These are phyloP conservation scores for Herpotrichia juniperi DNA, from an alignment of 2,329 filamentous ascomycete genomes.

Conservation along the genomic window DNA sequence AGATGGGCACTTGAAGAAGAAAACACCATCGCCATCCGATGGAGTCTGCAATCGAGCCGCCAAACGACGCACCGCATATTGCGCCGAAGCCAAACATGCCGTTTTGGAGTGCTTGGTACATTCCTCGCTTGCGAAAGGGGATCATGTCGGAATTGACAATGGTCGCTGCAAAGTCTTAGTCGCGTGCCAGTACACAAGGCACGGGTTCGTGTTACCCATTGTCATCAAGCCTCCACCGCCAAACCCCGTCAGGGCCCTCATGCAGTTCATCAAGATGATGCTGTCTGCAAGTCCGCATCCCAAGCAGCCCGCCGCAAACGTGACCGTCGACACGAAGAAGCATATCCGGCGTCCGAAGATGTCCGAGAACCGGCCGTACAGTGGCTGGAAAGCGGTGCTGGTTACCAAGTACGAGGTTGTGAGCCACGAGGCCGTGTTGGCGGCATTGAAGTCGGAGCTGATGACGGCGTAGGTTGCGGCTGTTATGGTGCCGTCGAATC, in stretches of 20 bases:
- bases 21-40: slow-evolving; percentile 61
- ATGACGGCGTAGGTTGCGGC: slow-evolving; percentile 50
- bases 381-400: slow-evolving; percentile 28
- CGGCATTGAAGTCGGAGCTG: slow-evolving; percentile 53
- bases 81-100: slow-evolving; percentile 67
- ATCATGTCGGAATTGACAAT: slow-evolving; percentile 67
- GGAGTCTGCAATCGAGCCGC: slow-evolving; percentile 51
- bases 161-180: slow-evolving; percentile 23
- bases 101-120: slow-evolving; percentile 68
- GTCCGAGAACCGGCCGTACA: slow-evolving; percentile 46
- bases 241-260: slow-evolving; percentile 36
- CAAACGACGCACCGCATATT: slow-evolving; percentile 59
- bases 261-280: slow-evolving; percentile 29
- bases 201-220: slow-evolving; percentile 21
- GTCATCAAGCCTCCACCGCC: slow-evolving; percentile 40
- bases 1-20: slow-evolving; percentile 66
- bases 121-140: slow-evolving; percentile 60
- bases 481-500: slow-evolving; percentile 55
- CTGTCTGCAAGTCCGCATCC: slow-evolving; percentile 34
- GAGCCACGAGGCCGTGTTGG: slow-evolving; percentile 48
- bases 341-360: slow-evolving; percentile 43
- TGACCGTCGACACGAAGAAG: slow-evolving; percentile 38
- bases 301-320: slow-evolving; percentile 36
- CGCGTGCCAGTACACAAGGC: not conserved
- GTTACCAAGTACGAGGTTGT: slow-evolving; percentile 27